Evolutionary conservation across 768 basidiomycete genomes (phyloP), one percentile per base, ranked within the genome.

Genomic region (Favolaschia claudopus): DNA sequence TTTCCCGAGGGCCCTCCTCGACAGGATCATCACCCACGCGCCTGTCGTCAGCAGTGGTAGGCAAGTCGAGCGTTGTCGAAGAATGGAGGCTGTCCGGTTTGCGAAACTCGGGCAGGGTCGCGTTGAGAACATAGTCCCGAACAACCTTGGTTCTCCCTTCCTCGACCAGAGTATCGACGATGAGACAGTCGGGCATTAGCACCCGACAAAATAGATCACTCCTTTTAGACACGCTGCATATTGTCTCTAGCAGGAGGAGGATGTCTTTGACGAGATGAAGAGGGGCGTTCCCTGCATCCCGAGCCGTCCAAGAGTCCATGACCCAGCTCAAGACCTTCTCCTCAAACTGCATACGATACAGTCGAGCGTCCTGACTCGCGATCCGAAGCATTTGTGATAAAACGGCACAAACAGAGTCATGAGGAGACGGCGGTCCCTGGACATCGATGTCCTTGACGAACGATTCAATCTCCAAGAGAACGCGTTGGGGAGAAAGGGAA

Each of bases 331-430:
- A 70, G 4, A 92, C 88, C 69, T 93, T 93, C 69, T 94, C 93
- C 70, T 93, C 90, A n/a, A 96, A 76, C 27, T 88, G 88, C 82
- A 95, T 84, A 15, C 90, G 85, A 73, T 93, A 93, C 15, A 98
- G 74, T 19, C 89, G 83, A 55, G 91, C 89, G 68, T 99, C 95
- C 68, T 89, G 88, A 56, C 84, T 87, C 0, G 93, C 88, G 22
- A 93, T 77, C 17, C 78, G 81, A 43, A 98, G 77, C 53, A 86
- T 89, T 25, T 83, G 77, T 6, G 84, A 76, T 42, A 98, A 79
- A 69, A 99, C 94, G 55, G 80, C 78, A 77, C 96, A 97, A 34
- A 96, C 93, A 1, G 96, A 88, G 69, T 99, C 97, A 66, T 84
- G 91, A 0, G 95, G 94, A 66, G 85, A 89, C 14, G 86, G 77